Base-by-base conservation (phyloP, 2,329 filamentous ascomycete genomes). In the Elsinoe fawcettii region DNA sequence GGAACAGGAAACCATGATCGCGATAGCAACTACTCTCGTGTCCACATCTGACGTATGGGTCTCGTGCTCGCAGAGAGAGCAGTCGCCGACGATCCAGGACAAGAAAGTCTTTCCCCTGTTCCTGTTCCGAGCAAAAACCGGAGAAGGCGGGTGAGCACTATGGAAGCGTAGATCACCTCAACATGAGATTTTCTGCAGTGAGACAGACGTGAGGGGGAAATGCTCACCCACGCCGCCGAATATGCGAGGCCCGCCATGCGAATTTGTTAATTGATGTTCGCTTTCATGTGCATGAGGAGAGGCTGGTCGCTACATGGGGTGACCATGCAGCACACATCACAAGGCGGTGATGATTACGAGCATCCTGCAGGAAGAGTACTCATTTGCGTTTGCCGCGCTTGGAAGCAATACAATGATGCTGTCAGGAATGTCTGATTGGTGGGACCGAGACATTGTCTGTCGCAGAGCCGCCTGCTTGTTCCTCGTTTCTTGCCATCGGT, bases 21-120 rank as follows among this genome's bases (percentile, higher is more conserved):
- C 25, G 30, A 51, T 32, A 36, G 46, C 46, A 34, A 34, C n/a
- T n/a, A 18, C 30, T 51, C 41, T 30, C 7, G 49, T 53, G 49
- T 25, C 49, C 49, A 37, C 49, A 53, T 53, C 49, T 53, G 49
- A 53, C 49, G 49, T 53, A 53, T 53, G 49, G n/a, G 49, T 53
- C 49, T 53, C 49, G 49, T 53, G 49, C 49, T 30, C 32, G 18
- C n/a, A 9, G 23, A 20, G 22, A 27, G 23, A 30, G 5, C 5
- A 49, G 12, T 25, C 23, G 7, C 22, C 14, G 7, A 23, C 9
- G 18, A 20, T 49, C 44, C 44, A 49, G 44, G 20, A 49, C 44
- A n/a, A 30, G 14, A 37, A 37, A 37, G 34, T 37, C 34, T 7
- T 7, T 37, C 5, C 34, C 34, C 34, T 37, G 34, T 37, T 37